Base-by-base conservation (phyloP, 306 rosid genomes). In the Medicago lupulina region DNA sequence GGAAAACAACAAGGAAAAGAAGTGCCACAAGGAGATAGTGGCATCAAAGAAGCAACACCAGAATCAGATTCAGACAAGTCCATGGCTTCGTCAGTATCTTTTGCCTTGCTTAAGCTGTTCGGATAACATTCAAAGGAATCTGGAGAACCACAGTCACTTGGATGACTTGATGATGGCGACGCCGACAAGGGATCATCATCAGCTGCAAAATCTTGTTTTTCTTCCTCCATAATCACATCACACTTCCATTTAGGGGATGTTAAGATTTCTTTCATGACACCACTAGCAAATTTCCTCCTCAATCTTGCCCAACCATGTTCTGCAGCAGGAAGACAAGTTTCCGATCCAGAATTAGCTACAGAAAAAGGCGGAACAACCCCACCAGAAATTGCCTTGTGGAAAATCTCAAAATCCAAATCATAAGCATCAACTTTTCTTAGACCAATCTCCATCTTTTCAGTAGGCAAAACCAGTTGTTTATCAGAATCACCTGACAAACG, bases 281-380 rank as follows among this genome's bases (percentile, higher is more conserved):
- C 90, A 14, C 72, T 76, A 19, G 90, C 83, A 40, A 92, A 73
- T 76, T 87, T 91, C 74, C 82, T 70, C 61, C 92, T 79, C 58
- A 90, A 57, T 71, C 88, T 86, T 47, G 87, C 88, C 98, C 98
- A 95, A 39, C 91, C 96, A 71, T 84, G 88, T 83, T 85, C 96
- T 85, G 90, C 83, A 18, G 94, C 87, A 1, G 98, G 98, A 70
- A 95, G 92, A 67, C 88, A 86, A 67, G 93, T 94, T 76, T 94
- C 98, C 0, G 89, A 90, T 73, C 87, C 95, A 2, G 86, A 70
- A 73, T 81, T 86, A 25, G 93, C 85, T 12, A 67, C 85, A 12
- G 89, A 68, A 59, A 90, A 86, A 3, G 97, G 96, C 6, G 97
- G 97, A 86, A 92, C 97, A 81, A 92, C 95, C 73, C 96, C 97